phyloP scores from a whole-genome alignment of 805 yeast genomes.

The Candida ascalaphidarum region DNA sequence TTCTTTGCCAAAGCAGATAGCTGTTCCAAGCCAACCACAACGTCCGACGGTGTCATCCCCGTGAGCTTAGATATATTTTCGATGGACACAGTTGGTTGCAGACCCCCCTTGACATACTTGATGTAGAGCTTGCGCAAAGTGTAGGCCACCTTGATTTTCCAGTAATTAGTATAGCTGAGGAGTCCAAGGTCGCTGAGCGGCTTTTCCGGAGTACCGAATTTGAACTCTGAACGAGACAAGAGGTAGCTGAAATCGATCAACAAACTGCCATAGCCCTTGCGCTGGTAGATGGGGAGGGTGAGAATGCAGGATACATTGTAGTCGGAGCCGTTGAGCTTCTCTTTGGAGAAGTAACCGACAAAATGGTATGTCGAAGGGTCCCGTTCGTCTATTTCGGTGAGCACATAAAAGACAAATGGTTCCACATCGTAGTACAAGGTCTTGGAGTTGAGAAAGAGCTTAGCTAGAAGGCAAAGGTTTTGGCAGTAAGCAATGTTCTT shows the following conservation, averaged over 20 bases:
- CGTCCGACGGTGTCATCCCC: slow-evolving; percentile 84
- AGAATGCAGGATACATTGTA: slow-evolving; percentile 87
- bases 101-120: slow-evolving; percentile 6
- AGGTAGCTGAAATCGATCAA: slow-evolving; percentile 85
- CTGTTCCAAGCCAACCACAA: slow-evolving; percentile 78
- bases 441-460: slow-evolving; percentile 81
- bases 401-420: slow-evolving; percentile 83
- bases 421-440: slow-evolving; percentile 93
- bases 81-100: slow-evolving; percentile 21
- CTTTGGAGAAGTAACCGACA: slow-evolving; percentile 93
- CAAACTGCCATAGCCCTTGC: slow-evolving; percentile 84
- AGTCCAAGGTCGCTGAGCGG: slow-evolving; percentile 86
- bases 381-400: slow-evolving; percentile 55
- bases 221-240: slow-evolving; percentile 64
- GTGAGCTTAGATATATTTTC: slow-evolving; percentile 58
- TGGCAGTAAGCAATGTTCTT: slow-evolving; percentile 79
- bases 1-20: slow-evolving; percentile 51
- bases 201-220: slow-evolving; percentile 90
- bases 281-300: slow-evolving; percentile 79
- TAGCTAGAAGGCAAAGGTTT: slow-evolving; percentile 82
- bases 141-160: slow-evolving; percentile 63
- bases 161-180: slow-evolving; percentile 76
- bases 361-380: slow-evolving; percentile 50
- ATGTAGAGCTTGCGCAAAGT: slow-evolving; percentile 24
- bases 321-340: slow-evolving; percentile 62